Base-by-base conservation (phyloP, 192 early-diverging fungal genomes). In the Coemansia sp. region DNA sequence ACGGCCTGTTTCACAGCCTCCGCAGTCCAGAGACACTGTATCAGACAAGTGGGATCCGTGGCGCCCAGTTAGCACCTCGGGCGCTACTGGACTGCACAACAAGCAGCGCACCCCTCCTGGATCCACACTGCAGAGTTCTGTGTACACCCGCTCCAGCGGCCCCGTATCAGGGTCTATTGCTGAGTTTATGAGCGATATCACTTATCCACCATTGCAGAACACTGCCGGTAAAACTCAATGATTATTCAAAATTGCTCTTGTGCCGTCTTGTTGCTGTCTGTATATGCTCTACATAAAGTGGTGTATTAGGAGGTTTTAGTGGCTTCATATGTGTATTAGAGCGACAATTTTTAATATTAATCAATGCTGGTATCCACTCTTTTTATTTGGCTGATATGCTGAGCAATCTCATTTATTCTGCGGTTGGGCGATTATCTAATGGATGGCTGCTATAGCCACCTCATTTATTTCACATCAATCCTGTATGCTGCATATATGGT, bases 41-140 rank as follows among this genome's bases (percentile, higher is more conserved):
- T n/a, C n/a, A 23, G 52, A 36, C 54, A 68, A 69, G 36, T 76
- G 72, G 72, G 50, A 76, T 48, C 72, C 72, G 20, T 76, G 72
- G 72, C 72, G 62, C 38, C 43, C 72, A 9, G 72, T 76, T 16
- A 76, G 55, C 30, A 44, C 72, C 10, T 54, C 67, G 16, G 57
- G 23, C 7, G 42, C 43, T 16, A 20, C 43, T 14, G 11, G 16
- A 5, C 50, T 10, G 18, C 16, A 35, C 0, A 46, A 63, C n/a
- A 11, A 45, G n/a, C n/a, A n/a, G n/a, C n/a, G n/a, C 21, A 20
- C 43, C 21, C 12, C 40, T 8, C 72, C 72, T 8, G 50, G 65
- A 18, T 76, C 72, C 10, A 38, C 61, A 15, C 55, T 76, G 16
- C 72, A 76, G 54, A 69, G 66, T 36, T 59, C 72, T 0, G 62